Percentiles rank a stretch among this genome's conserved stretches.
phyloP scores from a whole-genome alignment of 805 yeast species.

The Candida pini region DNA sequence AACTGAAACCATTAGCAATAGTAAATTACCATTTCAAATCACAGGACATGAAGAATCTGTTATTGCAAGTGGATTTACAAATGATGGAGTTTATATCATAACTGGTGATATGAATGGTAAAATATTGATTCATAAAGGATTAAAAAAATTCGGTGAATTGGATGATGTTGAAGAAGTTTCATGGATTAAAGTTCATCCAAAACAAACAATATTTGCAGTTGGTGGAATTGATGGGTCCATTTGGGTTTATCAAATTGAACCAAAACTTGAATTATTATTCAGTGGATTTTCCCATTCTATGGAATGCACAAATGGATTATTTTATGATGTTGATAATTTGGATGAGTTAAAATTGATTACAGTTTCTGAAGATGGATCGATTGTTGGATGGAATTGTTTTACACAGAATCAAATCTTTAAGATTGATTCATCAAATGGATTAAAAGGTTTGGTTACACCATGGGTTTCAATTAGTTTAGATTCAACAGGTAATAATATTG shows the following conservation, averaged over 20 bases:
- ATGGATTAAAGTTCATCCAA: conserved; percentile 80
- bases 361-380: conserved; percentile 77
- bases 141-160: conserved; percentile 68
- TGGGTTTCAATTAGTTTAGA: conserved; percentile 74
- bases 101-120: conserved; percentile 96
- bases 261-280: conserved; percentile 64
- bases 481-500: conserved; percentile 39
- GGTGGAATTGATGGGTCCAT: conserved; percentile 92
- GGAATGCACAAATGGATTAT: conserved; percentile 77
- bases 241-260: conserved; percentile 80
- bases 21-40: conserved; percentile 70
- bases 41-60: conserved; percentile 86
- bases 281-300: conserved; percentile 74
- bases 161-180: conserved; percentile 89
- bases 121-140: conserved; percentile 63
- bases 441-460: conserved; percentile 74
- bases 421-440: conserved; percentile 50
- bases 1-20: conserved; percentile 78
- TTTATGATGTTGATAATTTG: conserved; percentile 55
- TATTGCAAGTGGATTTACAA: conserved; percentile 74
- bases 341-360: conserved; percentile 64
- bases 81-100: conserved; percentile 72
- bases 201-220: conserved; percentile 72
- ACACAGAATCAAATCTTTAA: conserved; percentile 67
- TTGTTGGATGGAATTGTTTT: conserved; percentile 87